Conservation (phyloP, 768 basidiomycete species). For the Lactarius sp. region DNA sequence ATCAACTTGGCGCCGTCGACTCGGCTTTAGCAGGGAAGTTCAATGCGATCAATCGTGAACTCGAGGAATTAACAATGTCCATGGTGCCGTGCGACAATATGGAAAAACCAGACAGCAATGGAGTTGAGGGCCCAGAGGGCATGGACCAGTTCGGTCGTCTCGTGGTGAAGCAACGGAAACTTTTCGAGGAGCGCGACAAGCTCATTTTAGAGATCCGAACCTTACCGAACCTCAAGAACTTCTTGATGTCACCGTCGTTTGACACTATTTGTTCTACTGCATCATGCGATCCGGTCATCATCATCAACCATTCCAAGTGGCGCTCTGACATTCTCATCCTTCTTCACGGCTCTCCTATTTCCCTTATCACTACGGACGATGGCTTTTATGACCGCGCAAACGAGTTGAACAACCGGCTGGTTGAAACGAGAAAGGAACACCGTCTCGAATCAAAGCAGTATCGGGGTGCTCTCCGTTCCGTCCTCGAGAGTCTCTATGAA, state of each 20-base stretch:
- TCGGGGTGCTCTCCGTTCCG: background rate
- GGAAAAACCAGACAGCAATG: background rate
- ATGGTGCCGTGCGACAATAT: background rate
- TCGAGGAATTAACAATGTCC: background rate
- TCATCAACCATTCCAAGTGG: conserved; percentile 2
- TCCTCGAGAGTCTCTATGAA: conserved; percentile 7
- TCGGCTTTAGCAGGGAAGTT: background rate
- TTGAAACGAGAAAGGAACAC: background rate
- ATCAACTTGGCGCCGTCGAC: background rate
- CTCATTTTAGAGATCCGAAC: background rate
- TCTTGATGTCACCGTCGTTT: background rate
- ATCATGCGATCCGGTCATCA: conserved; percentile 1
- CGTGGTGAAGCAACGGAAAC: background rate
- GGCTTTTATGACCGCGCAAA: background rate
- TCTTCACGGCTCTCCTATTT: background rate
- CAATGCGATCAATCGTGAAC: background rate
- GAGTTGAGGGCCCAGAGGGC: background rate
- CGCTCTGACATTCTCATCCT: conserved; percentile 14
- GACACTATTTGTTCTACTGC: background rate
- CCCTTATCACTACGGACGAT: background rate
- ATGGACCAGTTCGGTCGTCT: background rate
- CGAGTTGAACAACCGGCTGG: background rate
- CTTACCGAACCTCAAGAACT: background rate
- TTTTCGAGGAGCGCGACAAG: background rate
- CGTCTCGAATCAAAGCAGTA: background rate